Evolutionary conservation across 1,139 yeast genomes (phyloP), one percentile per base, ranked within the genome.

Genomic region (Magnusiomyces tetraspermus): DNA sequence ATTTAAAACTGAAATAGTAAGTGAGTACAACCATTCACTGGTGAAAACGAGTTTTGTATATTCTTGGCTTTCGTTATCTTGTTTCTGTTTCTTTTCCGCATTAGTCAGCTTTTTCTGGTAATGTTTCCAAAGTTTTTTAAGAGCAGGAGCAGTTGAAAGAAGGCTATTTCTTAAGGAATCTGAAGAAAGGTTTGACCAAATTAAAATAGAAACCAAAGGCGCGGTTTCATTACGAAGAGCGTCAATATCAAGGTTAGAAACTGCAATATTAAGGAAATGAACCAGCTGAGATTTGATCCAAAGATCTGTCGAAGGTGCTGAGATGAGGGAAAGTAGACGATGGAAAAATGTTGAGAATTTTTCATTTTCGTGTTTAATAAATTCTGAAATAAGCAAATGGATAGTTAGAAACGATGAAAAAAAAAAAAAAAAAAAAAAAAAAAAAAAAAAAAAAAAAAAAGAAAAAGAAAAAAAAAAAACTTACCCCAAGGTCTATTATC

Each of bases 131-230:
- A 60, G 55, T 49, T 62, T 63, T 37, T 57, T 57, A 4, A 68
- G 50, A 0, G 49, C 52, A 2, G 65, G 56, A 23, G 60, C 48
- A 3, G 53, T 53, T 1, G 48, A 51, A 15, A 68, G 15, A 46
- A 49, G 19, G 57, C 51, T 5, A 51, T 44, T 2, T 65, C 68
- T 11, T 65, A 31, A 46, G 15, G 48, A 46, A 13, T 36, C 49
- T 28, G 60, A 59, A 19, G 57, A 57, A 8, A 74, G 49, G 26
- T 62, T 61, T 11, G 57, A 56, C 78, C 76, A 76, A 0, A 68
- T 63, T 2, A 66, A 57, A 6, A 75, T 65, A 1, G 76, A 71
- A 28, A 74, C 74, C 41, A 76, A 53, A 1, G 73, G 72, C 1
- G 68, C 66, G 1, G 69, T 48, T 23, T 61, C 60, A 10, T 55